Evolutionary conservation across 2,329 filamentous ascomycete genomes (phyloP), one percentile per base, ranked within the genome.

Genomic region (Aspergillus bombycis): DNA sequence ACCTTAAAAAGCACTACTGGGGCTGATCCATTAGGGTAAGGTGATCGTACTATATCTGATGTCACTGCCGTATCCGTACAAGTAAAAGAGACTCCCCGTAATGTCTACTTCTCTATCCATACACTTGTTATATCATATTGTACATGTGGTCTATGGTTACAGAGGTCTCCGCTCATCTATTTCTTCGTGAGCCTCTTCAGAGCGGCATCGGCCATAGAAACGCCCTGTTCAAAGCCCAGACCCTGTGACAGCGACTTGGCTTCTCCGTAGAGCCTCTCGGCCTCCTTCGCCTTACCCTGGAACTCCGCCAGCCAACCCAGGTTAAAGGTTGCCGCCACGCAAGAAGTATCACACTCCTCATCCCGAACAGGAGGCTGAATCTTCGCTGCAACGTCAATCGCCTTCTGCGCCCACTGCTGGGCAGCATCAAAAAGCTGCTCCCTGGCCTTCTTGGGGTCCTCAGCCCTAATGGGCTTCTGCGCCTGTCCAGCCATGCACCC

Each of bases 281-380:
- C 93, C 68, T 91, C 84, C 4, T 81, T 80, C 1, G 83, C 72
- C 70, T 91, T 85, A 1, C 90, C 89, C 64, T 89, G 79, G 85
- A 95, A 89, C 68, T 91, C 88, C 0, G 91, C 90, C 69, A 97
- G 89, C 71, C 96, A 91, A 28, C 89, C 94, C 59, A 97, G 85
- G 74, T 96, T 96, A 77, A 92, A 91, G n/a, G 91, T 88, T 9
- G 94, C 91, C 7, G 90, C 91, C 2, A 90, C 91, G 72, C 94
- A 97, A 1, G 90, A 92, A 61, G 90, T 78, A 75, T 96, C 93
- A 73, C 94, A 97, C 73, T 96, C 92, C 57, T 89, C 84, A 2
- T 88, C 91, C 46, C 92, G 84, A 4, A 87, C 81, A 0, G 91
- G 86, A 4, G 89, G 86, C 61, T 84, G 79, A 48, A 96, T 89